Evolutionary conservation across 1,139 yeast genomes (phyloP), one percentile per base, ranked within the genome.

Genomic region (Yamadazyma atlantica): DNA sequence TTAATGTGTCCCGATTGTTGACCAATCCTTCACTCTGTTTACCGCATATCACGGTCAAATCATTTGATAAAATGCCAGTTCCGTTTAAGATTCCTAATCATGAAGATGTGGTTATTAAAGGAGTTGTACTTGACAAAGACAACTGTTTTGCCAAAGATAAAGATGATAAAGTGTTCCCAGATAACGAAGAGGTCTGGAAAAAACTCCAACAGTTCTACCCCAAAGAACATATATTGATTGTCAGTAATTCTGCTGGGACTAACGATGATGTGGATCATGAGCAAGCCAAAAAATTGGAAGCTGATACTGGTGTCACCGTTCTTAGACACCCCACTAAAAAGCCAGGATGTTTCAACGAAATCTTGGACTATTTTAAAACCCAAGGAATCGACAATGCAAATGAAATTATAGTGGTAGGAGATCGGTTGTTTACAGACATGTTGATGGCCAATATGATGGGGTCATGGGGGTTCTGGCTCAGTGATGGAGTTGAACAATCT

Each of bases 381-480:
- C 65, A 71, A 24, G 75, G 75, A 1, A 66, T 83, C 6, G 46
- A 61, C 1, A 57, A 66, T 6, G 77, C 94, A 0, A 57, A 69
- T 13, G 86, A 90, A 49, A 80, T 92, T 16, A 88, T 89, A 0
- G 82, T 92, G 4, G 78, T 92, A 14, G 98, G 98, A 0, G 98
- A 92, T 52, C 64, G 98, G 27, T 69, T 92, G 28, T 80, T 89
- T 61, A 92, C 98, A 0, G 98, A 92, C 58, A 77, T 92, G 43
- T 64, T 90, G 38, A 86, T 92, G 96, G 97, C 97, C 14, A 90
- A 90, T 51, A 72, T 82, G 72, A 88, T 90, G 95, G 95, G 95
- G 0, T 73, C 95, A 0, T 78, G 80, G 64, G 87, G 94, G 0
- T 73, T 88, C 4, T 92, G 97, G 97, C 56, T 92, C 1, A 67